Conservation (phyloP, 148 eudicot species). For the Linanthus parryae region DNA sequence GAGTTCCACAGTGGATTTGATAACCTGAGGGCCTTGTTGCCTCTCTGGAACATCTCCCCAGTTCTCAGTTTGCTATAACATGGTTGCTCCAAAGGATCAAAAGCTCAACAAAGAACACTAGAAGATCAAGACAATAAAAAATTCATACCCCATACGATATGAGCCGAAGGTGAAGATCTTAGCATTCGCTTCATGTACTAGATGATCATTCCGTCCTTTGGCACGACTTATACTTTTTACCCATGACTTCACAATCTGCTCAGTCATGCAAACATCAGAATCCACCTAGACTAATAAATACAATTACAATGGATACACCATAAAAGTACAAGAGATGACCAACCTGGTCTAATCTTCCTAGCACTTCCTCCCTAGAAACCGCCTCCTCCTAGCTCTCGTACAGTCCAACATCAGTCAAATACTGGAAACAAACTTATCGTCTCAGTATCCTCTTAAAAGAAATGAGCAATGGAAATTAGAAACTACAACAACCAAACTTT, state of each 20-base stretch:
- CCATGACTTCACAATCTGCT: slow-evolving; percentile 59
- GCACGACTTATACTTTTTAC: slow-evolving; percentile 51
- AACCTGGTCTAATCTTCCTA: slow-evolving; percentile 96
- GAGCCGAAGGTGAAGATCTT: slow-evolving; percentile 74
- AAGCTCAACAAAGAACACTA: too few species aligned
- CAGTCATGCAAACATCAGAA: slow-evolving; percentile 7
- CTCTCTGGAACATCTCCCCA: too few species aligned
- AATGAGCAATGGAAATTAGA: not conserved
- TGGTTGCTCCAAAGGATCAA: too few species aligned
- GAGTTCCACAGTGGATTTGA: too few species aligned
- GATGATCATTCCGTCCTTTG: slow-evolving; percentile 57
- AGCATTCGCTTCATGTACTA: slow-evolving; percentile 70
- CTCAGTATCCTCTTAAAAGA: not conserved
- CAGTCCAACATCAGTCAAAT: slow-evolving; percentile 61
- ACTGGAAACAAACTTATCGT: slow-evolving; percentile 30
- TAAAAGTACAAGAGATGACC: not conserved
- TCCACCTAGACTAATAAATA: not conserved
- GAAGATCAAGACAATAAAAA: not conserved
- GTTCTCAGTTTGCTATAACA: too few species aligned
- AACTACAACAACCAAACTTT: too few species aligned
- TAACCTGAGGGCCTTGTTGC: too few species aligned
- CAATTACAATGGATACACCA: not conserved
- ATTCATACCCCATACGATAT: slow-evolving; percentile 63
- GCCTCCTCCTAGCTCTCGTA: slow-evolving; percentile 86
- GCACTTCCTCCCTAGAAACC: slow-evolving; percentile 82